These are phyloP conservation scores for Candolleomyces aberdarensis DNA, from an alignment of 768 basidiomycete species.

Conservation along the genomic window DNA sequence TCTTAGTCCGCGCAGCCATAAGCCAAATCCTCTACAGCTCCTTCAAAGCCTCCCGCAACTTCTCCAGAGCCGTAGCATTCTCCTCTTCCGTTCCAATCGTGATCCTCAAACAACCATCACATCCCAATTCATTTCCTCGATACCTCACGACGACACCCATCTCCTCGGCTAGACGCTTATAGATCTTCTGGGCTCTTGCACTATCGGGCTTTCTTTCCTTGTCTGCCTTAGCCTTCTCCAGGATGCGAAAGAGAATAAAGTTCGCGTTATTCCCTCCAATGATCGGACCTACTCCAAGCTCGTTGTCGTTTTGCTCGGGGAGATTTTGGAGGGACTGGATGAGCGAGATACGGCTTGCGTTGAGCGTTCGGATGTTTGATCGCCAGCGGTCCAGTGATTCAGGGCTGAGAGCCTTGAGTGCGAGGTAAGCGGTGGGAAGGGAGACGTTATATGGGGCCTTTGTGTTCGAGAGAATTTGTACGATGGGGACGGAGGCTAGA, in stretches of 20 bases:
- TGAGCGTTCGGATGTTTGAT: slow-evolving; percentile 57
- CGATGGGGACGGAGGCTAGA: slow-evolving; percentile 83
- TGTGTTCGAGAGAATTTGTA: slow-evolving; percentile 89
- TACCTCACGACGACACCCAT: slow-evolving; percentile 88
- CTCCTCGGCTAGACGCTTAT: slow-evolving; percentile 80
- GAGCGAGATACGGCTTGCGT: slow-evolving; percentile 54
- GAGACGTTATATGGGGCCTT: slow-evolving; percentile 99
- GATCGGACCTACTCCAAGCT: slow-evolving; percentile 57
- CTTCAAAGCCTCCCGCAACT: slow-evolving; percentile 48
- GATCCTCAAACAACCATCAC: slow-evolving; percentile 82
- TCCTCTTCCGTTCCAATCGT: slow-evolving; percentile 87
- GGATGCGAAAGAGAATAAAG: slow-evolving; percentile 80
- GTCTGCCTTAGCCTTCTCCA: slow-evolving; percentile 28
- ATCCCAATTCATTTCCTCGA: slow-evolving; percentile 83
- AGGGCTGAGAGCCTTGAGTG: slow-evolving; percentile 71
- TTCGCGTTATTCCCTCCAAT: slow-evolving; percentile 90
- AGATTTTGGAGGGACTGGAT: slow-evolving; percentile 47
- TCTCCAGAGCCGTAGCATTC: slow-evolving; percentile 56
- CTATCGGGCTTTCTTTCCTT: slow-evolving; percentile 22
- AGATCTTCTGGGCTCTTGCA: slow-evolving; percentile 57
- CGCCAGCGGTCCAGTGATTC: slow-evolving; percentile 61
- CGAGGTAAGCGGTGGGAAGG: slow-evolving; percentile 81
- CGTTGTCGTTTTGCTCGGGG: neutral
- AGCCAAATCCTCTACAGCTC: slow-evolving; percentile 16
- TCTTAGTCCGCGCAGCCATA: too few species aligned